These are phyloP conservation scores for Lactifluus hygrophoroides DNA, from an alignment of 768 basidiomycete genomes.

Conservation along the genomic window DNA sequence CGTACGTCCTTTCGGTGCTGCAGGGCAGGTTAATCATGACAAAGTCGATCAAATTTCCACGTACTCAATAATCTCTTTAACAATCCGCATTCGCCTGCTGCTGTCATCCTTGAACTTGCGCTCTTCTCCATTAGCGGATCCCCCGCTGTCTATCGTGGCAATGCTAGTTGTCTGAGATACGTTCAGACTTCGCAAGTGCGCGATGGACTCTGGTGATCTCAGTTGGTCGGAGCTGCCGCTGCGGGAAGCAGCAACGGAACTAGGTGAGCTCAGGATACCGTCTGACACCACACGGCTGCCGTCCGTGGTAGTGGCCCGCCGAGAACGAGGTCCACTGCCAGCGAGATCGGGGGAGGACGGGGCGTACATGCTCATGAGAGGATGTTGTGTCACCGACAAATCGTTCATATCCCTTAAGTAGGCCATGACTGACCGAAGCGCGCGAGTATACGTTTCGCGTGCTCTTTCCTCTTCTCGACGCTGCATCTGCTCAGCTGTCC, in stretches of 20 bases:
- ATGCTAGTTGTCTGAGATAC: conserved; percentile 64
- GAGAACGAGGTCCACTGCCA: conserved; percentile 35
- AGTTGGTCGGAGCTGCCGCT: conserved; percentile 46
- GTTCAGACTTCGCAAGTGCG: conserved; percentile 49
- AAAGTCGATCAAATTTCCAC: conserved; percentile 27
- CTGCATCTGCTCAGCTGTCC: conserved; percentile 37
- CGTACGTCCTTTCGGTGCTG: conserved; percentile 93
- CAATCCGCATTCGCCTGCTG: conserved; percentile 69
- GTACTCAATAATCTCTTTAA: conserved; percentile 88
- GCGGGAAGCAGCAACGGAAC: conserved; percentile 30
- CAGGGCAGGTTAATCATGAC: conserved; percentile 17
- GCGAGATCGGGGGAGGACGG: conserved; percentile 37
- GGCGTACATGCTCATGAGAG: conserved; percentile 52
- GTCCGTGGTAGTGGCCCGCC: conserved; percentile 63
- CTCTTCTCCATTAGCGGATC: conserved; percentile 53
- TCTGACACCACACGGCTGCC: conserved; percentile 46
- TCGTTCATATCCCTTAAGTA: conserved; percentile 96
- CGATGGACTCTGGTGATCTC: conserved; percentile 56
- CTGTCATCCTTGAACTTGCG: conserved; percentile 91
- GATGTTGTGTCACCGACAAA: conserved; percentile 59
- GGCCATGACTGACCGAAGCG: conserved; percentile 87
- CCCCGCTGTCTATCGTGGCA: conserved; percentile 64
- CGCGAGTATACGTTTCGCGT: conserved; percentile 66
- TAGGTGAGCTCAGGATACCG: conserved; percentile 34
- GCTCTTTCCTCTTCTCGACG: conserved; percentile 65